Base-by-base conservation (phyloP, 2,329 filamentous ascomycete genomes). In the Colletotrichum lupini region DNA sequence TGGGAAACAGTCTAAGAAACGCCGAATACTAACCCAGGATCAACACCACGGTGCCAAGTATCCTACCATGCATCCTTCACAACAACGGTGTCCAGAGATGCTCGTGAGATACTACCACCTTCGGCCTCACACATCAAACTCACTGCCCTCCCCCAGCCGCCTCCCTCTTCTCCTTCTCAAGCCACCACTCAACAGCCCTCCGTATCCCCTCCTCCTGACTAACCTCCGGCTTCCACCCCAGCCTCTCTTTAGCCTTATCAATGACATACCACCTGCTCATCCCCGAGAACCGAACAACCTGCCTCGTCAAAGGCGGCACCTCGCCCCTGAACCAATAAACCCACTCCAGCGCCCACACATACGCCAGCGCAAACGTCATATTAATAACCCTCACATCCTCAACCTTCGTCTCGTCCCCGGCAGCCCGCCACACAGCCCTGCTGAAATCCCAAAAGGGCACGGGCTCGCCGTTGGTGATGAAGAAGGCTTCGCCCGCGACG, bases 401-500 rank as follows among this genome's bases (percentile, higher is more conserved):
- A 4, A 59, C 67, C 30, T 49, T 58, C 4, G 74, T 72, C 26
- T n/a, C 5, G 5, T 67, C 59, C 0, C 75, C 76, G 4, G 76
- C 75, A 19, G 67, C 69, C 8, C 42, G 24, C 90, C 89, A 93
- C 9, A 92, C 83, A 1, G 86, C 86, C 7, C 88, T 82, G 24
- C 90, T 87, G 74, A 92, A 87, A 77, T 91, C 90, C 83, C 91
- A 91, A 78, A 92, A 90, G 67, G 89, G 89, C 6, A 91, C 82
- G 0, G 91, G 90, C 68, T 87, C 83, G 75, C 90, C 89, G 76
- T 93, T 93, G 32, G 90, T 90, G 75, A 93, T 87, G 81, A 92
- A 92, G 80, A 93, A 89, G 2, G 90, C 87, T 74, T 92, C 85
- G 4, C 91, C 91, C 62, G 88, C 87, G 12, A 88, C 84, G n/a